Conservation (phyloP, 805 yeast genomes). For the Scheffersomyces lignosus region DNA sequence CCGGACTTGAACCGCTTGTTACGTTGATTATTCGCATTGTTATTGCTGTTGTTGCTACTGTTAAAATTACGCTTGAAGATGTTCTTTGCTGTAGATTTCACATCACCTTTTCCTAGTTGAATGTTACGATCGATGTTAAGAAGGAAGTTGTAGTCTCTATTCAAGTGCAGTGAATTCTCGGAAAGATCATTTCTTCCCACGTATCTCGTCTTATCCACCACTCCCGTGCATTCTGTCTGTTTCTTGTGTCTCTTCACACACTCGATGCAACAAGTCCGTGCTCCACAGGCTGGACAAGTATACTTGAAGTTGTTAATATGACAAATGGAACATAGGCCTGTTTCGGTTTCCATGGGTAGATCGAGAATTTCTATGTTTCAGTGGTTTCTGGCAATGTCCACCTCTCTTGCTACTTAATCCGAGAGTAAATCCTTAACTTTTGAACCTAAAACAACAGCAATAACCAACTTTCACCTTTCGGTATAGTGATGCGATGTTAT, state of each 20-base stretch:
- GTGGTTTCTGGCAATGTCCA: too few species aligned
- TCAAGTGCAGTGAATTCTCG: conserved; percentile 48
- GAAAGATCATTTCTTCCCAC: conserved; percentile 48
- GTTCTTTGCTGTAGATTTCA: conserved; percentile 40
- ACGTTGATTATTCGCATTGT: conserved; percentile 15
- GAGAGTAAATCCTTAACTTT: too few species aligned
- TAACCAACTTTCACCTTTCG: too few species aligned
- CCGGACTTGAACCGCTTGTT: conserved; percentile 19
- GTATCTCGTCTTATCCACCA: conserved; percentile 59
- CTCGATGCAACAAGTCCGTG: conserved; percentile 63
- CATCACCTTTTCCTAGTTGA: conserved; percentile 57
- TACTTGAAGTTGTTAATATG: conserved; percentile 52
- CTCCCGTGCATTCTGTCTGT: conserved; percentile 64
- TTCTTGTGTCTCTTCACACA: conserved; percentile 75
- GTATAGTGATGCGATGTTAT: too few species aligned
- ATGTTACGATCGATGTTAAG: conserved; percentile 58
- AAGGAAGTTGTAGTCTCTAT: conserved; percentile 82
- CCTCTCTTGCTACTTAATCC: too few species aligned
- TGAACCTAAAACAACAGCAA: too few species aligned
- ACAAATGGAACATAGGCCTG: conserved; percentile 32
- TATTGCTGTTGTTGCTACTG: conserved; percentile 9
- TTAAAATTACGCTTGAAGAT: conserved; percentile 32
- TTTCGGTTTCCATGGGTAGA: conserved; percentile 6
- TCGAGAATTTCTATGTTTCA: too few species aligned
- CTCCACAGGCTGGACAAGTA: conserved; percentile 76